phyloP scores from a whole-genome alignment of 345 rosid genomes.

The Ceriops tagal region DNA sequence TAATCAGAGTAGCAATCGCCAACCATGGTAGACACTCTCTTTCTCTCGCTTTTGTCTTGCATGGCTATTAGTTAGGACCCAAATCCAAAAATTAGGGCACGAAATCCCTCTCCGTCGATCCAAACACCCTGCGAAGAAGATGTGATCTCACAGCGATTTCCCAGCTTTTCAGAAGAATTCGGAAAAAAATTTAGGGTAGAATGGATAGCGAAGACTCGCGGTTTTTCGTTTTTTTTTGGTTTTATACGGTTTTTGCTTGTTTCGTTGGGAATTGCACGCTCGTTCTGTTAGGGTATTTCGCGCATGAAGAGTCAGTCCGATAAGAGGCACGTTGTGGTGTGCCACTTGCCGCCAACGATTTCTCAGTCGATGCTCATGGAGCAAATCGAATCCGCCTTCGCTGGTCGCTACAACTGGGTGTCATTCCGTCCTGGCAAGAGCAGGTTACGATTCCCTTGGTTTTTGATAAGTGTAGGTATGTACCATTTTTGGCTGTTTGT shows the following conservation, averaged over 20 bases:
- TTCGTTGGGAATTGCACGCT: not conserved
- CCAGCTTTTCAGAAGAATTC: too few species aligned
- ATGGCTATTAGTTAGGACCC: too few species aligned
- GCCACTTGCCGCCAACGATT: slow-evolving; percentile 66
- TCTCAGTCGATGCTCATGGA: slow-evolving; percentile 45
- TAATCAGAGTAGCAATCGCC: too few species aligned
- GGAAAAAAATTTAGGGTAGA: too few species aligned
- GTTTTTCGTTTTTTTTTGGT: too few species aligned
- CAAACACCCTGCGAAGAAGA: too few species aligned
- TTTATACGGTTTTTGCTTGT: not conserved
- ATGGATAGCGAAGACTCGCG: too few species aligned
- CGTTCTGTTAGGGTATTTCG: not conserved
- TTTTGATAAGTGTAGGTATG: not conserved
- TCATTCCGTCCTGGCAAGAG: slow-evolving; percentile 59
- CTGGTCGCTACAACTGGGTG: slow-evolving; percentile 61
- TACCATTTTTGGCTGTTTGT: not conserved
- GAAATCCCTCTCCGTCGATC: too few species aligned
- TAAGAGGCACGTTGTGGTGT: slow-evolving; percentile 68
- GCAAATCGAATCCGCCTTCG: slow-evolving; percentile 49
- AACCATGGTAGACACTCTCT: too few species aligned
- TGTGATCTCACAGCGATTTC: too few species aligned
- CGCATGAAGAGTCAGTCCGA: slow-evolving; percentile 52
- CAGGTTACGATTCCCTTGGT: slow-evolving; percentile 40
- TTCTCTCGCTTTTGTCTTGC: too few species aligned
- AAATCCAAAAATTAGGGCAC: too few species aligned